Percentiles rank a stretch among this genome's conserved stretches.
phyloP scores from a whole-genome alignment of 176 grass and related monocot species.

The Oropetium thomaeum region DNA sequence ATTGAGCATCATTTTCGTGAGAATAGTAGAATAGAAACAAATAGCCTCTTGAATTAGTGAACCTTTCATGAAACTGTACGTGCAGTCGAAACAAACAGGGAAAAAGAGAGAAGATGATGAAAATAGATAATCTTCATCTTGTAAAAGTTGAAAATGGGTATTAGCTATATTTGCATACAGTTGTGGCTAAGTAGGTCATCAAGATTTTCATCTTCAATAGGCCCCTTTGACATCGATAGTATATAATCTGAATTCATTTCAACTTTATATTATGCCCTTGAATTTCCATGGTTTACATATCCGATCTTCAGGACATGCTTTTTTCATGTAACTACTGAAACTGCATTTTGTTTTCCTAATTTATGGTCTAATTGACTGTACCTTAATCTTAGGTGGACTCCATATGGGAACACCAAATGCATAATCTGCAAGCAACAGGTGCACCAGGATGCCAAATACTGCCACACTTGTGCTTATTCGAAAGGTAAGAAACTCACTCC shows the following conservation, averaged over 20 bases:
- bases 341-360: neutral
- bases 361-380: neutral
- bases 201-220: neutral
- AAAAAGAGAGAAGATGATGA: neutral
- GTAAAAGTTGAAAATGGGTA: neutral
- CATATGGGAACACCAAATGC: conserved; percentile 90
- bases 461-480: conserved; percentile 96
- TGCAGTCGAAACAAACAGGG: neutral
- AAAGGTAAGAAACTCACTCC: conserved; percentile 57
- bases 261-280: neutral
- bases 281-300: neutral
- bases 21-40: neutral
- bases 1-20: neutral
- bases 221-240: neutral
- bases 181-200: neutral
- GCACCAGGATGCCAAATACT: conserved; percentile 95
- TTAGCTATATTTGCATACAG: neutral
- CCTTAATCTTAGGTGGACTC: conserved; percentile 71
- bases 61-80: neutral
- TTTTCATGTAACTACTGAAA: neutral
- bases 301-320: neutral
- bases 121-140: neutral
- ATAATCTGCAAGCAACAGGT: conserved; percentile 97
- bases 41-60: neutral
- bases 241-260: neutral